Evolutionary conservation across 2,329 filamentous ascomycete species (phyloP).

Genomic region (Ampelomyces quisqualis): DNA sequence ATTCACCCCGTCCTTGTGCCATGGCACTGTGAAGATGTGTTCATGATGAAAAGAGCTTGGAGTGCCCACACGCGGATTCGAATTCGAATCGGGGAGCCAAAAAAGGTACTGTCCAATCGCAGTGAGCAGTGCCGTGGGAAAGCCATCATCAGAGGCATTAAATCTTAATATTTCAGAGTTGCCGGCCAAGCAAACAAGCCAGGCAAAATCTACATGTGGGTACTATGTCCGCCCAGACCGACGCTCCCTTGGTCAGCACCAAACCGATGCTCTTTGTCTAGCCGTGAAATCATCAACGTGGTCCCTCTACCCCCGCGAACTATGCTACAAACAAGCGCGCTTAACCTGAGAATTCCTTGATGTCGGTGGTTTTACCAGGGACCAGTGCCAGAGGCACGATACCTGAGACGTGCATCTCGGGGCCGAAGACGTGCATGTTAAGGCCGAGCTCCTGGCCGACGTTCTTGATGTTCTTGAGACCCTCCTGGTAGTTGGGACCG

Average conservation of each 20-base stretch:
- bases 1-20: no score
- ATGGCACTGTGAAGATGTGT: no score
- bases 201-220: constrained; percentile 1
- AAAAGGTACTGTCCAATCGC: no score
- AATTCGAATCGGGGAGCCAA: no score
- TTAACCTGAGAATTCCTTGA: constrained; percentile 63
- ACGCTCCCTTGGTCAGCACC: constrained; percentile 19
- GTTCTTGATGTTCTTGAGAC: constrained; percentile 99
- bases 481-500: constrained; percentile 99
- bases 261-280: constrained; percentile 36
- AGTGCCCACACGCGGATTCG: no score
- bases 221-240: constrained; percentile 19
- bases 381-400: constrained; percentile 89
- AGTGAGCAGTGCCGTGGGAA: no score
- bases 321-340: constrained; percentile 33
- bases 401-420: constrained; percentile 86
- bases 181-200: constrained; percentile 6
- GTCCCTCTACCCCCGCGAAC: constrained; percentile 14
- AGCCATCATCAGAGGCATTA: no score
- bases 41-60: no score
- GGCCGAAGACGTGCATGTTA: constrained; percentile 87
- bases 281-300: constrained; percentile 29
- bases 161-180: constrained; percentile 6
- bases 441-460: constrained; percentile 92
- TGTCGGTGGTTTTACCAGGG: constrained; percentile 58